Percentiles rank a stretch among this genome's conserved stretches.
Evolutionary conservation across 768 basidiomycete genomes (phyloP).

Genomic region (Tricholoma furcatifolium): DNA sequence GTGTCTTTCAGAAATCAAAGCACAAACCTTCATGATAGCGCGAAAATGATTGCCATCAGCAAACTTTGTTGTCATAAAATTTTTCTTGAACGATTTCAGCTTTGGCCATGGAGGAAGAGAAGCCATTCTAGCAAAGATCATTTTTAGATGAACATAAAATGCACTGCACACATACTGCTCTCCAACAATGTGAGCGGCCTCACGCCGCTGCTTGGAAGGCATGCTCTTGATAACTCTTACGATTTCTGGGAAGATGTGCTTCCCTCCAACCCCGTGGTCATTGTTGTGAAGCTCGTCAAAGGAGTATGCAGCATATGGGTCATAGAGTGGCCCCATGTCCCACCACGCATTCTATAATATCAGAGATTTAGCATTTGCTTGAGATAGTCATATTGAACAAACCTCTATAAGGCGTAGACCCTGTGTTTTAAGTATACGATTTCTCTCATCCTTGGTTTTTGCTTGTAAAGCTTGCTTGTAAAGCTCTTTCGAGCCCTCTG

Average conservation of each 20-base stretch:
- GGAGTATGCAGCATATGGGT: slow-evolving; percentile 31
- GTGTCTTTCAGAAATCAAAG: not conserved
- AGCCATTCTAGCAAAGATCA: slow-evolving; percentile 18
- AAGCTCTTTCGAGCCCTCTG: slow-evolving; percentile 15
- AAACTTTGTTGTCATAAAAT: slow-evolving; percentile 22
- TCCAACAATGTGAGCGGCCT: slow-evolving; percentile 18
- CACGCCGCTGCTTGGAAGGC: slow-evolving; percentile 7
- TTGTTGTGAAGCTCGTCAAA: slow-evolving; percentile 40
- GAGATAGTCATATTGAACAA: slow-evolving; percentile 1
- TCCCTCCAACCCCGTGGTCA: slow-evolving; percentile 29
- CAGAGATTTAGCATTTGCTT: not conserved
- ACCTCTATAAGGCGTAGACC: slow-evolving; percentile 24
- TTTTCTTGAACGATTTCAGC: slow-evolving; percentile 28
- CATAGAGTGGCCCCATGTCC: slow-evolving; percentile 26
- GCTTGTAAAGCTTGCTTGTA: slow-evolving; percentile 11
- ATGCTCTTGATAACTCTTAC: slow-evolving; percentile 16
- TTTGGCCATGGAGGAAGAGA: slow-evolving; percentile 28
- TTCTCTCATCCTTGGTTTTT: slow-evolving; percentile 8
- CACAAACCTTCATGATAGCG: slow-evolving; percentile 31
- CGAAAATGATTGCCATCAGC: slow-evolving; percentile 29
- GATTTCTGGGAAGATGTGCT: slow-evolving; percentile 31
- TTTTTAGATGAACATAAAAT: not conserved
- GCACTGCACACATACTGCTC: slow-evolving; percentile 20
- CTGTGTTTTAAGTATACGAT: slow-evolving; percentile 20
- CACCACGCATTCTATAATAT: slow-evolving; percentile 40